These are phyloP conservation scores for Cornus controversa DNA, from an alignment of 148 eudicot species.

Conservation along the genomic window DNA sequence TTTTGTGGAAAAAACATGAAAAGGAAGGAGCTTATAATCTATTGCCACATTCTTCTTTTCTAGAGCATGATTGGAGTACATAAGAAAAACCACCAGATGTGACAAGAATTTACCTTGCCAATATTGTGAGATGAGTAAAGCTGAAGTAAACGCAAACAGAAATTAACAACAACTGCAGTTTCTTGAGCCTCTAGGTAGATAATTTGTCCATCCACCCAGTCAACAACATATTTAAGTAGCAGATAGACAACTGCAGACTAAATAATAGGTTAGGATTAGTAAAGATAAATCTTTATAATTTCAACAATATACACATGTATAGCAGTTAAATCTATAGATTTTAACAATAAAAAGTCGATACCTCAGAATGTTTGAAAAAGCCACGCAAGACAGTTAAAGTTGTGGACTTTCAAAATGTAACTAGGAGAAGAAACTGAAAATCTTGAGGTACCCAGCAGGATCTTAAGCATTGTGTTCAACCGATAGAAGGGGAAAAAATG, in stretches of 20 bases:
- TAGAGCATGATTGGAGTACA: too few species aligned
- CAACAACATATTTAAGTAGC: constrained; percentile 82
- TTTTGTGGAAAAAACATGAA: too few species aligned
- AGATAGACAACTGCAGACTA: constrained; percentile 88
- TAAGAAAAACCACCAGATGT: too few species aligned
- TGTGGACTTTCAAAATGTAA: background rate
- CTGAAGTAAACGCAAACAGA: constrained; percentile 89
- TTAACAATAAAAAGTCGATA: background rate
- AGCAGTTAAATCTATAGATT: background rate
- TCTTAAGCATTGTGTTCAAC: background rate
- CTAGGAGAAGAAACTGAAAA: background rate
- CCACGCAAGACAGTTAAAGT: background rate
- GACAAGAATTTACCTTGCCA: constrained; percentile 63
- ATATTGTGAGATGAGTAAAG: constrained; percentile 91
- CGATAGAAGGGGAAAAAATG: background rate
- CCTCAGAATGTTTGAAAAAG: background rate
- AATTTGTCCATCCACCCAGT: constrained; percentile 97
- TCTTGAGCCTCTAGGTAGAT: constrained; percentile 87
- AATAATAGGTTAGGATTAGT: constrained; percentile 31
- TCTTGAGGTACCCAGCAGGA: background rate
- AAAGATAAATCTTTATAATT: background rate
- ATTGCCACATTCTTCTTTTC: too few species aligned
- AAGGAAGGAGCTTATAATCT: too few species aligned
- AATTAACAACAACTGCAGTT: constrained; percentile 68
- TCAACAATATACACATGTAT: background rate